phyloP scores from a whole-genome alignment of 1,284 basidiomycete species.

The Apiotrichum domesticum region DNA sequence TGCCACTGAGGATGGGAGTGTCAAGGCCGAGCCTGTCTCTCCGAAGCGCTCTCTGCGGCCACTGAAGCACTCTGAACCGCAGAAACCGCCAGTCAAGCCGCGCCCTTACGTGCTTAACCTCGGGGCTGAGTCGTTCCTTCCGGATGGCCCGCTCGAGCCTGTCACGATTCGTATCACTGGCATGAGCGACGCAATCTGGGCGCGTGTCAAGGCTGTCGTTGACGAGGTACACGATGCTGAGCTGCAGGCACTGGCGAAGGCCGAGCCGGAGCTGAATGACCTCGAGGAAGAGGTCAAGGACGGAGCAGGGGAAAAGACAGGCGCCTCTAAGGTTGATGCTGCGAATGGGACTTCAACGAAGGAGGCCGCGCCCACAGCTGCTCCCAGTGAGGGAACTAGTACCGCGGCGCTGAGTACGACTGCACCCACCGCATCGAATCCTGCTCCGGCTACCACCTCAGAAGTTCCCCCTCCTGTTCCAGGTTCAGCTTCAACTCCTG shows the following conservation, averaged over 20 bases:
- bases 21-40: conserved; percentile 2
- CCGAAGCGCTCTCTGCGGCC: conserved; percentile 6
- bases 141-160: conserved; percentile 24
- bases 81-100: not conserved
- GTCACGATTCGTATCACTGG: conserved; percentile 33
- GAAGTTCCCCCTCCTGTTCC: not conserved
- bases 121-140: conserved; percentile 27
- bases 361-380: too few relatives aligned
- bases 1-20: not conserved
- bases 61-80: not conserved
- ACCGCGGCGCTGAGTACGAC: too few relatives aligned
- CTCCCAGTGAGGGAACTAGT: too few relatives aligned
- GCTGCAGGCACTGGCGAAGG: conserved; percentile 20
- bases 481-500: not conserved
- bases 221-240: conserved; percentile 26
- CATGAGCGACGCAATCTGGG: conserved; percentile 31
- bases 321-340: not conserved
- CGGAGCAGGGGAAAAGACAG: not conserved
- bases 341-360: not conserved
- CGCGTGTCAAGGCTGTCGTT: conserved; percentile 26
- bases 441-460: not conserved
- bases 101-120: conserved; percentile 29
- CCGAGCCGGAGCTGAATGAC: conserved; percentile 24
- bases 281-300: not conserved
- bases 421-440: too few relatives aligned